A percentile compares a stretch with the other conserved stretches of the same genome.
phyloP scores from a whole-genome alignment of 306 rosid species.

The Pyrus betulifolia region DNA sequence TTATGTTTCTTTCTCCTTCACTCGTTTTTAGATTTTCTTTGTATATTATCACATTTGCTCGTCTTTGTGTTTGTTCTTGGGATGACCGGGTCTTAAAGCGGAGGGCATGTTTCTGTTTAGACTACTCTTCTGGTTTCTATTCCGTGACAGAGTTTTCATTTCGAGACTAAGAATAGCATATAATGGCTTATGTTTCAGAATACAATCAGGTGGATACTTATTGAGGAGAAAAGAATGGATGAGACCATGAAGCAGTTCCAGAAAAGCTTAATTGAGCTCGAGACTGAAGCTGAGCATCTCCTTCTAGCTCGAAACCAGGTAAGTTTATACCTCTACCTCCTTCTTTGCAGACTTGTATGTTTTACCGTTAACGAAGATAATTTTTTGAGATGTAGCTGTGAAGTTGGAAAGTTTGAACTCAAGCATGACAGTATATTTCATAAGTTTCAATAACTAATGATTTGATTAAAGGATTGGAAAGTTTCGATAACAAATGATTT shows the following conservation, averaged over 20 bases:
- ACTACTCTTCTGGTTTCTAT: background rate
- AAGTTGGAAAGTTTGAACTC: background rate
- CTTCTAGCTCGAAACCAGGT: conserved; percentile 73
- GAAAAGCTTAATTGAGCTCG: conserved; percentile 46
- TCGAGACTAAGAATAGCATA: background rate
- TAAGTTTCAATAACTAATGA: too few relatives aligned
- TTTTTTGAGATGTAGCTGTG: background rate
- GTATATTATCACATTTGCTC: background rate
- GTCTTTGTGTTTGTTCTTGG: background rate
- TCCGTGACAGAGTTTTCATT: background rate
- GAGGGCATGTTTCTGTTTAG: background rate
- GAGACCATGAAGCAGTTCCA: conserved; percentile 44
- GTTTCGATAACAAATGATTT: background rate
- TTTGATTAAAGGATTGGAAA: too few relatives aligned
- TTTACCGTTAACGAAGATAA: background rate
- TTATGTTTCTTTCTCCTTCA: background rate
- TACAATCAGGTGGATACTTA: background rate
- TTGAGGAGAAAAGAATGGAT: conserved; percentile 34
- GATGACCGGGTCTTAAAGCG: too few relatives aligned
- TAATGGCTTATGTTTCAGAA: background rate
- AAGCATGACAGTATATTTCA: background rate
- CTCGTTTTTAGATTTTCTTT: background rate
- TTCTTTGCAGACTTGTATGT: background rate
- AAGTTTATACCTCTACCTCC: background rate
- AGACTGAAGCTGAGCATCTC: conserved; percentile 71